Conservation (phyloP, 225 moss, liverwort and hornwort species). For the Physcomitrium patens region DNA sequence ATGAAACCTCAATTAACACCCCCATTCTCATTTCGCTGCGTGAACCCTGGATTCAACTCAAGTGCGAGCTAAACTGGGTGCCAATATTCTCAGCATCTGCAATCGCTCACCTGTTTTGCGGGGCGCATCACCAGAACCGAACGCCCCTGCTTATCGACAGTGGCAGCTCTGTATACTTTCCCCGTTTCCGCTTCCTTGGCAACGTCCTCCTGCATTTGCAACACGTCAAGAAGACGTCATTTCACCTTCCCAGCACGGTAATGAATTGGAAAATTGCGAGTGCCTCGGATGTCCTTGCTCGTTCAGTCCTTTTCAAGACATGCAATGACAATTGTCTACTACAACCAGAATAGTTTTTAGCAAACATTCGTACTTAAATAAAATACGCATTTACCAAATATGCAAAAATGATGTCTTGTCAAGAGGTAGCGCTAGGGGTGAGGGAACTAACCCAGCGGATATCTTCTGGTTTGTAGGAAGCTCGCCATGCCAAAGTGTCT, state of each 20-base stretch:
- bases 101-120: slow-evolving; percentile 69
- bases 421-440: not conserved
- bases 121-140: slow-evolving; percentile 88
- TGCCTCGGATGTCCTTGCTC: not conserved
- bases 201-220: slow-evolving; percentile 70
- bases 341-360: not conserved
- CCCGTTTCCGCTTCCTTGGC: slow-evolving; percentile 79
- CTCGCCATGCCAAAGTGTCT: slow-evolving; percentile 80
- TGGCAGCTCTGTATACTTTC: slow-evolving; percentile 73
- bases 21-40: not conserved
- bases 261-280: not conserved
- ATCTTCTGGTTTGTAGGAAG: slow-evolving; percentile 74
- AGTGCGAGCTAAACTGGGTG: not conserved
- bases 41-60: slow-evolving; percentile 3
- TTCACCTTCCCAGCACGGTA: not conserved
- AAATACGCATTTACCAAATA: no score
- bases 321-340: not conserved
- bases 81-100: not conserved
- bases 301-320: not conserved
- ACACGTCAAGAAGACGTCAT: not conserved
- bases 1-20: not conserved
- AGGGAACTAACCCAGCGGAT: slow-evolving; percentile 72
- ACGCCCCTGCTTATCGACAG: slow-evolving; percentile 73
- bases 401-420: no score
- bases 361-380: not conserved